Evolutionary conservation across 208 protist genomes (phyloP).

Genomic region (Entamoeba dispar): DNA sequence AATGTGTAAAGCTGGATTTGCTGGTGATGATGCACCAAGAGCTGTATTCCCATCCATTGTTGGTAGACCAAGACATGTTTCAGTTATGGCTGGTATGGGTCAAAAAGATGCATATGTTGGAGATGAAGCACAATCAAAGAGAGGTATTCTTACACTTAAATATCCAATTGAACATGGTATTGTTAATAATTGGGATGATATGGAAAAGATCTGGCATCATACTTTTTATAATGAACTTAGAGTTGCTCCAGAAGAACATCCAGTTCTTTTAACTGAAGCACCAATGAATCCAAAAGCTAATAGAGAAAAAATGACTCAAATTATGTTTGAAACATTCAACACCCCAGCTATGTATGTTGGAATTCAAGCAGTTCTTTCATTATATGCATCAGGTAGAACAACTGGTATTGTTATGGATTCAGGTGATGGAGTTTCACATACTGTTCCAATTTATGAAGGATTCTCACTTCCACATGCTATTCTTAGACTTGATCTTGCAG

Average conservation of each 20-base stretch:
- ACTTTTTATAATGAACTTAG: too few species aligned
- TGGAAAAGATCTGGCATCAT: slow-evolving; percentile 41
- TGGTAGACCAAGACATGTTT: slow-evolving; percentile 63
- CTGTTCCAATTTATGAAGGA: slow-evolving; percentile 65
- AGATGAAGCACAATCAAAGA: slow-evolving; percentile 17
- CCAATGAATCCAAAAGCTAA: too few species aligned
- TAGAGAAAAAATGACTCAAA: too few species aligned
- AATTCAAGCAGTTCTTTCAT: slow-evolving; percentile 27
- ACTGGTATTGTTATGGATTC: slow-evolving; percentile 69
- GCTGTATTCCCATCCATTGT: slow-evolving; percentile 79
- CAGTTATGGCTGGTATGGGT: not conserved
- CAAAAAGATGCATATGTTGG: slow-evolving; percentile 17
- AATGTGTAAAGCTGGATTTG: slow-evolving; percentile 67
- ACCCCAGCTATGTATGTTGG: slow-evolving; percentile 26
- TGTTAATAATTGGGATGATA: slow-evolving; percentile 20
- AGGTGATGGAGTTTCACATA: slow-evolving; percentile 66
- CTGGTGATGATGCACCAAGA: slow-evolving; percentile 76
- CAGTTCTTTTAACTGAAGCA: too few species aligned
- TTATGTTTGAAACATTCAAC: too few species aligned
- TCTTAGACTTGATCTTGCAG: slow-evolving; percentile 45
- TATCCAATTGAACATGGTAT: slow-evolving; percentile 30
- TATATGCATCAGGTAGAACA: slow-evolving; percentile 27
- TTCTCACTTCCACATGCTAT: slow-evolving; percentile 50
- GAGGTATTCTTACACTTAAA: slow-evolving; percentile 16
- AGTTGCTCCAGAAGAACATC: too few species aligned